phyloP scores from a whole-genome alignment of 1,139 yeast species.

The Magnusiomyces magnusii region DNA sequence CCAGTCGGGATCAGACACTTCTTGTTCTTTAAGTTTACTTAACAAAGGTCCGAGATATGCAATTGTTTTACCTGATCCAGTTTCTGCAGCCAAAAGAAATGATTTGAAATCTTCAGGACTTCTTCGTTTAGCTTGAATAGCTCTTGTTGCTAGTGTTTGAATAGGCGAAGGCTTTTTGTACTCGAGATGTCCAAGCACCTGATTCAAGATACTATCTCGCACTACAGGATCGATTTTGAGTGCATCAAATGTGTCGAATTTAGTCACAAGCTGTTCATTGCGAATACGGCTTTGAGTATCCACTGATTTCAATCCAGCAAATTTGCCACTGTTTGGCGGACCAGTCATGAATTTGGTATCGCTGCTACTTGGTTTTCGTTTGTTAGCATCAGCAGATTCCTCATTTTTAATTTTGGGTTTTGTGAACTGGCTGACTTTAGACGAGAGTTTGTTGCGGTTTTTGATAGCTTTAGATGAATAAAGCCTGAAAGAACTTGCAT shows the following conservation, averaged over 20 bases:
- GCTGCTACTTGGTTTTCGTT: constrained; percentile 3
- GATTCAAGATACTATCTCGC: constrained; percentile 53
- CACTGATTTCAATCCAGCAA: constrained; percentile 33
- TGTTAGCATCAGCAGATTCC: not conserved
- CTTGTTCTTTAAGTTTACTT: constrained; percentile 52
- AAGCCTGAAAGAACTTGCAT: not conserved
- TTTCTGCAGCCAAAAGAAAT: constrained; percentile 86
- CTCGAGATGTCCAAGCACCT: constrained; percentile 35
- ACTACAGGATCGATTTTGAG: constrained; percentile 62
- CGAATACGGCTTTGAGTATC: constrained; percentile 28
- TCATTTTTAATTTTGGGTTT: not conserved
- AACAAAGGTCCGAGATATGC: constrained; percentile 75
- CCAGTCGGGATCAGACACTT: constrained; percentile 23
- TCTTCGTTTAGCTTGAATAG: constrained; percentile 34
- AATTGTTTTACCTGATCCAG: constrained; percentile 96
- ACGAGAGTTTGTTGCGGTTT: constrained; percentile 49
- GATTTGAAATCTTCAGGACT: constrained; percentile 42
- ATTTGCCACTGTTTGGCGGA: constrained; percentile 28
- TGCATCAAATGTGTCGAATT: constrained; percentile 54
- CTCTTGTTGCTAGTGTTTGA: constrained; percentile 51
- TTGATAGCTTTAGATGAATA: constrained; percentile 4
- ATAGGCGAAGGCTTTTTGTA: constrained; percentile 50
- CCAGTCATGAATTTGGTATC: constrained; percentile 17
- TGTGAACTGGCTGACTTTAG: constrained; percentile 39
- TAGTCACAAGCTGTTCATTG: constrained; percentile 37